phyloP scores from a whole-genome alignment of 352 stramenopile species.

The Globisporangium paddicum region DNA sequence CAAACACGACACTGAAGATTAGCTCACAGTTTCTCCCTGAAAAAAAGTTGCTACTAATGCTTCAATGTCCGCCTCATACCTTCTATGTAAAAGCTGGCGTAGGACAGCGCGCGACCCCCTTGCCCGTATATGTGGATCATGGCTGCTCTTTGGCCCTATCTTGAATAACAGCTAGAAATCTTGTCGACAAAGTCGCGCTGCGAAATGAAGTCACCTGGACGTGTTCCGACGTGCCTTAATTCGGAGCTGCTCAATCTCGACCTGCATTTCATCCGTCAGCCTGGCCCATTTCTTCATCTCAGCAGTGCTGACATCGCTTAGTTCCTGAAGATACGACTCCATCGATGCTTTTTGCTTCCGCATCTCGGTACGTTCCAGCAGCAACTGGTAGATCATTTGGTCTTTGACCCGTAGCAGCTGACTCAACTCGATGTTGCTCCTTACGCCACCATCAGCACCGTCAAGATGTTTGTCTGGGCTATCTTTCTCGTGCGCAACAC shows the following conservation, averaged over 20 bases:
- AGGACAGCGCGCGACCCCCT: too few species aligned
- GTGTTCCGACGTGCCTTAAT: constrained; percentile 14
- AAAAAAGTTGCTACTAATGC: too few species aligned
- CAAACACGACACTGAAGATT: too few species aligned
- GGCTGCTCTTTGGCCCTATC: too few species aligned
- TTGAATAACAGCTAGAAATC: too few species aligned
- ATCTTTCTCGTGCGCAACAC: not conserved
- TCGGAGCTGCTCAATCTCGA: constrained; percentile 65
- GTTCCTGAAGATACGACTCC: constrained; percentile 51
- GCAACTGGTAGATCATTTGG: constrained; percentile 78
- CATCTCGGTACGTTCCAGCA: constrained; percentile 59
- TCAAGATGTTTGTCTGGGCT: not conserved
- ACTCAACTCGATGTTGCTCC: constrained; percentile 20
- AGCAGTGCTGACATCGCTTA: constrained; percentile 63
- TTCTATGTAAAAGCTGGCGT: too few species aligned
- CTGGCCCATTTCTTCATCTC: constrained; percentile 83
- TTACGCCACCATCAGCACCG: not conserved
- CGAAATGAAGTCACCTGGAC: not conserved
- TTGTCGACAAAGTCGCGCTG: not conserved
- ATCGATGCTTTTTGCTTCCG: constrained; percentile 41
- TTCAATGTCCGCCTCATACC: too few species aligned
- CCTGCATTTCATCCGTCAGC: constrained; percentile 80
- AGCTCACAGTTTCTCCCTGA: too few species aligned
- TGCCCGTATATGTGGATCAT: too few species aligned
- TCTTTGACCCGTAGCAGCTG: constrained; percentile 65